phyloP scores from a whole-genome alignment of 345 rosid genomes.

The Arabidopsis arenosa region DNA sequence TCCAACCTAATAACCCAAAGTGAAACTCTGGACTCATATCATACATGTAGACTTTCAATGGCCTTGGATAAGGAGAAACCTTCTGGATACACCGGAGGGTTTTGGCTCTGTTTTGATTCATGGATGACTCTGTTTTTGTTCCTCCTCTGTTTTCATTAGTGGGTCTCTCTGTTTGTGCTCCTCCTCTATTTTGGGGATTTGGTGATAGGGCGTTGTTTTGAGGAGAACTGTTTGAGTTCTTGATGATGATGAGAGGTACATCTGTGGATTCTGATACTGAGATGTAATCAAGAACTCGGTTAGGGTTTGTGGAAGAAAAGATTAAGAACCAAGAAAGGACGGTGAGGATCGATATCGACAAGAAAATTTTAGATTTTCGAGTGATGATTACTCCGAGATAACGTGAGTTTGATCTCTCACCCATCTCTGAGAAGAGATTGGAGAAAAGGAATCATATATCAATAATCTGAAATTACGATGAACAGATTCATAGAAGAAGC shows the following conservation, averaged over 20 bases:
- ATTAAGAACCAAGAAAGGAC: slow-evolving; percentile 77
- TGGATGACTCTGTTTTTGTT: slow-evolving; percentile 9
- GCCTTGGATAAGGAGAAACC: slow-evolving; percentile 22
- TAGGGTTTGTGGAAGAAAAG: slow-evolving; percentile 57
- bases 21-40: slow-evolving; percentile 89
- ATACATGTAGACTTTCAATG: slow-evolving; percentile 86
- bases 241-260: slow-evolving; percentile 42
- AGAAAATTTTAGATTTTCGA: slow-evolving; percentile 55
- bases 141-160: slow-evolving; percentile 35
- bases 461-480: slow-evolving; percentile 9
- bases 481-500: background rate
- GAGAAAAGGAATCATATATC: slow-evolving; percentile 32
- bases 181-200: slow-evolving; percentile 44
- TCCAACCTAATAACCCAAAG: slow-evolving; percentile 82
- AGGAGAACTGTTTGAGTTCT: slow-evolving; percentile 24
- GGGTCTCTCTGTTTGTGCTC: slow-evolving; percentile 2
- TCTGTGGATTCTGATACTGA: slow-evolving; percentile 45
- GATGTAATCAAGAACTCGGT: slow-evolving; percentile 48
- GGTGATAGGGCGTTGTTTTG: slow-evolving; percentile 36
- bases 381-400: slow-evolving; percentile 43
- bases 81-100: slow-evolving; percentile 2
- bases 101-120: slow-evolving; percentile 33
- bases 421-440: slow-evolving; percentile 52
- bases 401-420: slow-evolving; percentile 56
- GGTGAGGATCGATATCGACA: slow-evolving; percentile 58